Conservation (phyloP, 2,329 filamentous ascomycete species). For the Daldinia sp. region DNA sequence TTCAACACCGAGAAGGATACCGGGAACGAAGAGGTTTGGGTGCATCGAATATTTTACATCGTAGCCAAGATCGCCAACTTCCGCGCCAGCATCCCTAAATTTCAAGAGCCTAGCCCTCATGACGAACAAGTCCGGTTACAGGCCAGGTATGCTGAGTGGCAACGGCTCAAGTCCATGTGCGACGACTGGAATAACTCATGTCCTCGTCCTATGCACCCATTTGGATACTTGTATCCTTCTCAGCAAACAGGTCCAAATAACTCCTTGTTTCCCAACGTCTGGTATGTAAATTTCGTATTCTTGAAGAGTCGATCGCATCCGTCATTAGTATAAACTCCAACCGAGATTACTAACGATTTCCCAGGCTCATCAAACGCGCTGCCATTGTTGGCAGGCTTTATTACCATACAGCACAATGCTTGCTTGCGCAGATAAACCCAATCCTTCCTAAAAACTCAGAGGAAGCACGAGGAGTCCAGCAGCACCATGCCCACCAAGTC, state of each 20-base stretch:
- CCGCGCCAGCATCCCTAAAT: slow-evolving; percentile 71
- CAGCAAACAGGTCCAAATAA: slow-evolving; percentile 61
- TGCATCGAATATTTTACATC: slow-evolving; percentile 87
- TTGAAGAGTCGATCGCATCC: background rate
- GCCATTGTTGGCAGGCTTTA: slow-evolving; percentile 85
- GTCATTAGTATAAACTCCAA: background rate
- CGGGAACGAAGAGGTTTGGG: slow-evolving; percentile 83
- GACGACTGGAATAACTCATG: slow-evolving; percentile 82
- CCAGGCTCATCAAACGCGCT: slow-evolving; percentile 80
- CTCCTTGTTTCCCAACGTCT: slow-evolving; percentile 86
- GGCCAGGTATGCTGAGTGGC: slow-evolving; percentile 78
- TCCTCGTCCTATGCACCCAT: slow-evolving; percentile 86
- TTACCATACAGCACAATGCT: slow-evolving; percentile 85
- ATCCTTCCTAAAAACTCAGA: slow-evolving; percentile 65
- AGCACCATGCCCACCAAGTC: slow-evolving; percentile 81
- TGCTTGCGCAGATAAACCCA: slow-evolving; percentile 83
- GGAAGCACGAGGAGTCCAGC: slow-evolving; percentile 75
- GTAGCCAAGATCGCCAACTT: slow-evolving; percentile 89
- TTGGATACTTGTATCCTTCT: slow-evolving; percentile 76
- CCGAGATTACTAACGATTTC: slow-evolving; percentile 12
- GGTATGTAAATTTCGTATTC: slow-evolving; percentile 60
- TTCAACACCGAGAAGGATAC: slow-evolving; percentile 54
- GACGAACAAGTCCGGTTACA: slow-evolving; percentile 71
- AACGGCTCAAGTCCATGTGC: slow-evolving; percentile 78
- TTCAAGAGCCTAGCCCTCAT: slow-evolving; percentile 65